Percentiles rank a stretch among this genome's conserved stretches.
Evolutionary conservation across 163 green algal species (phyloP).

Genomic region (Scenedesmus sp.): DNA sequence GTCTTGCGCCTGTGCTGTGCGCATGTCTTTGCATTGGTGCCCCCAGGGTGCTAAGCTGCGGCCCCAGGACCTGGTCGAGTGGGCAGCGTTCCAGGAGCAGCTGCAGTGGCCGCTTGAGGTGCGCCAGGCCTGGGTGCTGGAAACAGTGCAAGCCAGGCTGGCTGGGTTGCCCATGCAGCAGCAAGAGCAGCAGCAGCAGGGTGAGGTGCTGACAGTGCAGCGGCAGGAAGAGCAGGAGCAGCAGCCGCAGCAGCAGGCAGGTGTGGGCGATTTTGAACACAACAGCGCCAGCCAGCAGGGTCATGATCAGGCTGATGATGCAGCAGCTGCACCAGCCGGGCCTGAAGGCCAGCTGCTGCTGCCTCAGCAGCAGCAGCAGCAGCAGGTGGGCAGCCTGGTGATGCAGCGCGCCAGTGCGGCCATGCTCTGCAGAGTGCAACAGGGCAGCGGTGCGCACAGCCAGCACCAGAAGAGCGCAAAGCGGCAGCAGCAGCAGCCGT

Average conservation of each 20-base stretch:
- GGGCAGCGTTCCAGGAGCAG: slow-evolving; percentile 37
- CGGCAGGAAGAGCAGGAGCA: not conserved
- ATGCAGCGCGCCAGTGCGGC: not conserved
- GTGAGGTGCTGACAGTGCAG: not conserved
- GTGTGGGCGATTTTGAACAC: not conserved
- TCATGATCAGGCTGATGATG: not conserved
- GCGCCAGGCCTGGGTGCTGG: slow-evolving; percentile 10
- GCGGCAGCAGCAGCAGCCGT: slow-evolving; percentile 6
- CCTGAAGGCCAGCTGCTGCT: not conserved
- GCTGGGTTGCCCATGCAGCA: not conserved
- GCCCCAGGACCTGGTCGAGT: slow-evolving; percentile 29
- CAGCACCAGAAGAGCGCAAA: not conserved
- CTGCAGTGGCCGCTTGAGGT: not conserved
- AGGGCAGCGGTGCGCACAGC: not conserved
- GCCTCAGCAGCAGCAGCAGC: not conserved
- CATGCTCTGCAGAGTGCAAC: not conserved
- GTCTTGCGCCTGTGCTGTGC: not conserved
- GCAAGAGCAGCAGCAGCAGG: not conserved
- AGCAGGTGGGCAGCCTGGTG: not conserved
- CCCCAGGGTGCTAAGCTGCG: slow-evolving; percentile 9
- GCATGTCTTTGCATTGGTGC: no score
- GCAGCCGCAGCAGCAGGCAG: not conserved
- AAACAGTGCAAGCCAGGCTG: not conserved
- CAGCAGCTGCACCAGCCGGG: not conserved
- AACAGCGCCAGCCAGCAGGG: not conserved